A percentile compares a stretch with the other conserved stretches of the same genome.
Evolutionary conservation across 2,329 filamentous ascomycete species (phyloP).

Genomic region (Colletotrichum lupini): DNA sequence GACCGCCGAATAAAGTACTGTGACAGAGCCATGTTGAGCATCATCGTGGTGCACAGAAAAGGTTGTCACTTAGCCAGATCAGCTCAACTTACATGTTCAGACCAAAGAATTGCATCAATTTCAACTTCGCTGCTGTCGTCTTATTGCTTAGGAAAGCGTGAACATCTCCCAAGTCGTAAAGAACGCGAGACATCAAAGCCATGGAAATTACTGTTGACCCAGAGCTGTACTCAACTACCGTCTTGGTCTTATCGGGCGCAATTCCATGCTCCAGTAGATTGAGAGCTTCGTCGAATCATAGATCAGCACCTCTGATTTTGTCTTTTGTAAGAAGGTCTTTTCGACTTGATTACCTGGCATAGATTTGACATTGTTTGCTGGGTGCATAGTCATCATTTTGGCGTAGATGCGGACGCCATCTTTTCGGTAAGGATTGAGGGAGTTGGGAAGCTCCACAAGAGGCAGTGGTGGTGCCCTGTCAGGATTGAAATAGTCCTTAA

Average conservation of each 20-base stretch:
- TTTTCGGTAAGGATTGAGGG: slow-evolving; percentile 64
- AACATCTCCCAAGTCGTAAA: slow-evolving; percentile 62
- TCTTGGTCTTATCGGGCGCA: slow-evolving; percentile 55
- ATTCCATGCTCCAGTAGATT: slow-evolving; percentile 59
- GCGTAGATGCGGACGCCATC: slow-evolving; percentile 72
- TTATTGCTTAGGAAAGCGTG: slow-evolving; percentile 71
- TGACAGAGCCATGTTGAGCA: too few species aligned
- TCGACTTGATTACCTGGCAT: slow-evolving; percentile 58
- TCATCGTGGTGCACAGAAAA: too few species aligned
- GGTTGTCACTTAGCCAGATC: too few species aligned
- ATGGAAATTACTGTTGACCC: slow-evolving; percentile 72
- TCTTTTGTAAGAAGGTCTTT: too few species aligned
- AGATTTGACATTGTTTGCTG: slow-evolving; percentile 71
- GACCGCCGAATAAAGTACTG: slow-evolving; percentile 66
- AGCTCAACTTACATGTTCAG: slow-evolving; percentile 57
- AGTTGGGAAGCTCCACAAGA: slow-evolving; percentile 67
- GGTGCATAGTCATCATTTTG: slow-evolving; percentile 72
- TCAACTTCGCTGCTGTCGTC: slow-evolving; percentile 62
- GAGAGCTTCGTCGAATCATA: slow-evolving; percentile 42
- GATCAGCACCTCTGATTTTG: too few species aligned
- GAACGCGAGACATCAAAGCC: slow-evolving; percentile 63
- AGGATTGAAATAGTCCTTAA: slow-evolving; percentile 69
- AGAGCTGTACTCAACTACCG: slow-evolving; percentile 70
- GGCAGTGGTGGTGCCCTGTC: slow-evolving; percentile 67
- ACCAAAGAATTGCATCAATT: slow-evolving; percentile 70